Percentiles rank a stretch among this genome's conserved stretches.
These are phyloP conservation scores for Rugosomyces carneus DNA, from an alignment of 1,284 basidiomycete genomes.

Conservation along the genomic window DNA sequence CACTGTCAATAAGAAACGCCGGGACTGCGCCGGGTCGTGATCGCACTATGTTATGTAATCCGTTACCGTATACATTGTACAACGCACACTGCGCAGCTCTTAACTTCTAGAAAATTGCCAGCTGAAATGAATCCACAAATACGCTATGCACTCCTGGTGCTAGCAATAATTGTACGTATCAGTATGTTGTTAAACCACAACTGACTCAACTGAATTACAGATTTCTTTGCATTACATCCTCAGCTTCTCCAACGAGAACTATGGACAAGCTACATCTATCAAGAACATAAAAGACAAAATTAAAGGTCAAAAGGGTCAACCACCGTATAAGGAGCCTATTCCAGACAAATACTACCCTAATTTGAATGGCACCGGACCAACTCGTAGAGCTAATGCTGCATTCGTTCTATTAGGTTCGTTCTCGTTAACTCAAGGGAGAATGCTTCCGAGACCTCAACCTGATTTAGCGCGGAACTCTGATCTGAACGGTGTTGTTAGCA, in stretches of 20 bases:
- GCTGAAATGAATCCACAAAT: constrained; percentile 69
- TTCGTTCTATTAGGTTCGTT: constrained; percentile 68
- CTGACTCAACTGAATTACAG: constrained; percentile 26
- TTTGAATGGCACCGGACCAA: constrained; percentile 29
- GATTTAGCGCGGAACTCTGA: constrained; percentile 71
- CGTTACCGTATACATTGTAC: too few relatives aligned
- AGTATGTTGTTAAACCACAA: background rate
- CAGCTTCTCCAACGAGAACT: constrained; percentile 64
- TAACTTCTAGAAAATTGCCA: background rate
- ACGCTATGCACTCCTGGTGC: constrained; percentile 65
- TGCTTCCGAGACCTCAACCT: background rate
- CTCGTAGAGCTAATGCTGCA: constrained; percentile 73
- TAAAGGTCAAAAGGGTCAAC: constrained; percentile 24
- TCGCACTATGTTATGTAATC: too few relatives aligned
- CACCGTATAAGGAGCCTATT: constrained; percentile 48
- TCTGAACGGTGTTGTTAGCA: constrained; percentile 62
- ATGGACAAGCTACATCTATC: constrained; percentile 60
- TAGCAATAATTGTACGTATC: constrained; percentile 55
- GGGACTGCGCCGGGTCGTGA: too few relatives aligned
- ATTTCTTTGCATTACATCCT: constrained; percentile 69
- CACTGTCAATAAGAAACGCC: too few relatives aligned
- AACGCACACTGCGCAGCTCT: too few relatives aligned
- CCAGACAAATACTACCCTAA: constrained; percentile 52
- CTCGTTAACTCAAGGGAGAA: background rate
- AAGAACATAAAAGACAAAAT: constrained; percentile 45